Percentiles rank a stretch among this genome's conserved stretches.
Evolutionary conservation across 331 rosid genomes (phyloP).

Genomic region (Acacia pycnantha): DNA sequence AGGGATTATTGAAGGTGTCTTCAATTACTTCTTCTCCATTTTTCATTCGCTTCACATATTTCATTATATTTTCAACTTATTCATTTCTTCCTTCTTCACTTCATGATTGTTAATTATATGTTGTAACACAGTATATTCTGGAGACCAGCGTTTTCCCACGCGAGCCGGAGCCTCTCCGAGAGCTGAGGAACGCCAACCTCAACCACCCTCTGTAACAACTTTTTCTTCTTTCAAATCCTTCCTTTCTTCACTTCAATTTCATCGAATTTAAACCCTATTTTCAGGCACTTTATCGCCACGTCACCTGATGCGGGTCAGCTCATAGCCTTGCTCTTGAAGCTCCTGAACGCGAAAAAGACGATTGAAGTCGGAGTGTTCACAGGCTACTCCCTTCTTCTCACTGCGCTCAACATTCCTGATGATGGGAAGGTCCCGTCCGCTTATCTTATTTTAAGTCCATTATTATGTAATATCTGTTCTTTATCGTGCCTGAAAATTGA

Average conservation of each 20-base stretch:
- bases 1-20: slow-evolving; percentile 7
- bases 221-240: neutral
- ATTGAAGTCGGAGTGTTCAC: slow-evolving; percentile 62
- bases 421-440: slow-evolving; percentile 49
- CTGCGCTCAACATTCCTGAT: slow-evolving; percentile 57
- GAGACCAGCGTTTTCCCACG: slow-evolving; percentile 49
- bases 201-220: slow-evolving; percentile 37
- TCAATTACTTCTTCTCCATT: neutral
- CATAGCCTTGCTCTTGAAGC: slow-evolving; percentile 35
- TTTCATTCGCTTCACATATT: neutral
- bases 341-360: slow-evolving; percentile 46
- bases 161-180: slow-evolving; percentile 44
- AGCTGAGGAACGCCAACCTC: slow-evolving; percentile 34
- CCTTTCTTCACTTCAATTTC: neutral
- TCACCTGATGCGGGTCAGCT: slow-evolving; percentile 41
- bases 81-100: neutral
- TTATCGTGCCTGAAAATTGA: neutral
- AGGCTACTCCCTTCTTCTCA: slow-evolving; percentile 71
- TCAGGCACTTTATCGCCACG: slow-evolving; percentile 33
- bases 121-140: slow-evolving; percentile 39
- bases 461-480: neutral
- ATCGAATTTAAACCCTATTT: neutral
- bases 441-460: no score
- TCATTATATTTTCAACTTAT: neutral
- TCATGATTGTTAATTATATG: neutral